Evolutionary conservation across 2,329 filamentous ascomycete species (phyloP).

Genomic region (Emmonsiellopsis sp.): DNA sequence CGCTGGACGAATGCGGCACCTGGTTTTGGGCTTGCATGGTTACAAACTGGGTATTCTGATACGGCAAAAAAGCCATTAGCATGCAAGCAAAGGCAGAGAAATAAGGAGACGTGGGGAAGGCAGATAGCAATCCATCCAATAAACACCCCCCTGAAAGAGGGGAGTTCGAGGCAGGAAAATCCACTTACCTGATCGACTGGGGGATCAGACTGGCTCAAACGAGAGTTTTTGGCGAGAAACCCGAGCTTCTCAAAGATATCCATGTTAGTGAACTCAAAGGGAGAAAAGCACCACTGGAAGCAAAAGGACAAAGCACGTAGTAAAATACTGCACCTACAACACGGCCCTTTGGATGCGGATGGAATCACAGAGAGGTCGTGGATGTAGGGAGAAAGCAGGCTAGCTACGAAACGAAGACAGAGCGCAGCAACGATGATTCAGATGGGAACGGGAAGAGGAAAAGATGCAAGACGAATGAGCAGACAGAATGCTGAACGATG

Average conservation of each 20-base stretch:
- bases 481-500: slow-evolving; percentile 9
- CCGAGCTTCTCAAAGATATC: slow-evolving; percentile 8
- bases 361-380: no score
- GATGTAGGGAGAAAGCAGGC: no score
- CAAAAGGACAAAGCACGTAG: no score
- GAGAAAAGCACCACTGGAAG: neutral
- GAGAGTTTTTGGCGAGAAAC: slow-evolving; percentile 3
- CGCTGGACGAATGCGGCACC: slow-evolving; percentile 16
- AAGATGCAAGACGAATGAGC: neutral
- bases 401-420: no score
- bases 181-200: neutral
- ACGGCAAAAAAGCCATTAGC: neutral
- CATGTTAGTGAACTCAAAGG: slow-evolving; percentile 7
- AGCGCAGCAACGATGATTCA: no score
- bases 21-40: slow-evolving; percentile 19
- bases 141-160: neutral
- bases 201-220: neutral
- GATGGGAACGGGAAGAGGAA: neutral
- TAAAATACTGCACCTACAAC: no score
- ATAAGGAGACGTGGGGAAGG: neutral
- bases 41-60: slow-evolving; percentile 4
- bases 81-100: neutral
- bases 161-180: neutral
- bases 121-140: neutral
- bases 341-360: no score